Evolutionary conservation across 768 basidiomycete genomes (phyloP), one percentile per base, ranked within the genome.

Genomic region (Leucosporidium creatinivorum): DNA sequence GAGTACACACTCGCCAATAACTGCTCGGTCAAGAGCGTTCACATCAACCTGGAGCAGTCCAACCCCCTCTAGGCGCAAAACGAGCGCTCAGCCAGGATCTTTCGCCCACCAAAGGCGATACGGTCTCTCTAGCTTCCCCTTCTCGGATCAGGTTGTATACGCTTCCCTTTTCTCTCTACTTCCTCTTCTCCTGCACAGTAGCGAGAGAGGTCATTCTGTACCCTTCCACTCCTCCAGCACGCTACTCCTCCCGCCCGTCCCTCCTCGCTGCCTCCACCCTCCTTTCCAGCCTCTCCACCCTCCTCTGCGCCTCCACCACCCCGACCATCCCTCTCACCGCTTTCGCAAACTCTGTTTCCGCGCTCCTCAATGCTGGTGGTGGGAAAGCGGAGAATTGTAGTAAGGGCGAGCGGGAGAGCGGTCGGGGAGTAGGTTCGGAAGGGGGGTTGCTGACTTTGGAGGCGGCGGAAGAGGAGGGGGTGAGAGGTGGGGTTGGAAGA

Each of bases 1-100:
- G 72, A 75, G 49, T 69, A 75, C 50, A 75, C 76, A 44, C 68
- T 76, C 61, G 56, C 49, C 18, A 69, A 69, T 57, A 69, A 69
- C 59, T 67, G 65, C 9, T 49, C 63, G 18, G 68, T 73, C 58
- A 73, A 72, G 62, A 26, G 56, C 21, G 63, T 64, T 17, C 65
- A 68, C 63, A 49, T 72, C 67, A 72, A 72, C 67, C 50, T 72
- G 17, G 13, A 28, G 3, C 55, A 55, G 63, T 62, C 66, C 47
- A 62, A 59, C 52, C 70, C 70, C 4, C 64, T 71, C 36, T 71
- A 57, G 65, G 49, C 60, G 25, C 23, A 51, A 26, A 26, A 51
- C 23, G 50, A 51, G 50, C 9, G 50, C 50, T 23, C 13, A 33
- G 33, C 49, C 50, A 51, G 39, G 39, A 44, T 44, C n/a, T n/a